These are phyloP conservation scores for Rhododendron simsii DNA, from an alignment of 148 eudicot species.

Conservation along the genomic window DNA sequence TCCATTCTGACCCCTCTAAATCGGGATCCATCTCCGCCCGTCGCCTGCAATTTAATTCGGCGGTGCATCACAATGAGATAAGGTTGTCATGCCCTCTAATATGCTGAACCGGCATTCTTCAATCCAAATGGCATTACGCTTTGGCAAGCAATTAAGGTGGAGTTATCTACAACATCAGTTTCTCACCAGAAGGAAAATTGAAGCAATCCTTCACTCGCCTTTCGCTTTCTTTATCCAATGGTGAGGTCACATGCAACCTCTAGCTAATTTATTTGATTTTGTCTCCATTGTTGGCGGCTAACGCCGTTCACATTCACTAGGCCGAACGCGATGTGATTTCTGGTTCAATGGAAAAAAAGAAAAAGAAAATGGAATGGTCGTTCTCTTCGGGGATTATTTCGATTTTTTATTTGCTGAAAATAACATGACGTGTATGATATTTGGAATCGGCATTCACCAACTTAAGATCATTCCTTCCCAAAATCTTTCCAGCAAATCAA, in stretches of 20 bases:
- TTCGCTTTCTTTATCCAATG: slow-evolving; percentile 19
- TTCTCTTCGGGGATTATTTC: neutral
- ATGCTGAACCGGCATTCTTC: neutral
- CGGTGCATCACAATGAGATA: neutral
- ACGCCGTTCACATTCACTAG: neutral
- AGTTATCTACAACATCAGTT: slow-evolving; percentile 1
- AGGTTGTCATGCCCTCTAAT: neutral
- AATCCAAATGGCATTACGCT: neutral
- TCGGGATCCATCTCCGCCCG: neutral
- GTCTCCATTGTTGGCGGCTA: neutral
- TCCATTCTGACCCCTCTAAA: neutral
- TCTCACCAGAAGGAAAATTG: neutral
- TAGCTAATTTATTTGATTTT: neutral
- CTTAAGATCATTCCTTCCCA: neutral
- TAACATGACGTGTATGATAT: neutral
- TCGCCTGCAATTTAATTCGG: neutral
- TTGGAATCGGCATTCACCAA: neutral
- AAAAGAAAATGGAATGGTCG: neutral
- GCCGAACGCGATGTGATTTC: neutral
- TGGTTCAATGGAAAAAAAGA: neutral
- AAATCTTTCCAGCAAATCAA: neutral
- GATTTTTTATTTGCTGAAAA: neutral
- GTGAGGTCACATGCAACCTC: neutral
- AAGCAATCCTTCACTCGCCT: slow-evolving; percentile 10
- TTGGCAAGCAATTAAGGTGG: neutral